phyloP scores from a whole-genome alignment of 129 eudicot species.

The carrot (Daucus carota) region DH1_v3.0 NC_030381.2:12151001-12151500 shows the following conservation, averaged over 20 bases:
- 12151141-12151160: slow-evolving; percentile 27
- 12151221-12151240: slow-evolving; percentile 16
- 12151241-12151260: slow-evolving; percentile 7
- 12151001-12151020: no score
- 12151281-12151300: not conserved
- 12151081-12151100: no score
- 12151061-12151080: no score
- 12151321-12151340: slow-evolving; percentile 26
- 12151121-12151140: slow-evolving; percentile 16
- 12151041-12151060: no score
- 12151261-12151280: not conserved
- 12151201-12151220: slow-evolving; percentile 35
- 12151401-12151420: not conserved
- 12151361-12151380: slow-evolving; percentile 24
- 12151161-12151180: slow-evolving; percentile 29
- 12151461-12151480: slow-evolving; percentile 11
- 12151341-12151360: slow-evolving; percentile 4
- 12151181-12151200: slow-evolving; percentile 23
- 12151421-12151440: slow-evolving; percentile 6
- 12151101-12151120: slow-evolving; percentile 1
- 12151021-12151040: no score
- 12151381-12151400: slow-evolving; percentile 24
- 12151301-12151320: slow-evolving; percentile 17
- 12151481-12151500: not conserved
- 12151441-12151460: slow-evolving; percentile 9